Conservation (phyloP, 2,329 filamentous ascomycete species). For the Scopulariopsis brevicaulis region DNA sequence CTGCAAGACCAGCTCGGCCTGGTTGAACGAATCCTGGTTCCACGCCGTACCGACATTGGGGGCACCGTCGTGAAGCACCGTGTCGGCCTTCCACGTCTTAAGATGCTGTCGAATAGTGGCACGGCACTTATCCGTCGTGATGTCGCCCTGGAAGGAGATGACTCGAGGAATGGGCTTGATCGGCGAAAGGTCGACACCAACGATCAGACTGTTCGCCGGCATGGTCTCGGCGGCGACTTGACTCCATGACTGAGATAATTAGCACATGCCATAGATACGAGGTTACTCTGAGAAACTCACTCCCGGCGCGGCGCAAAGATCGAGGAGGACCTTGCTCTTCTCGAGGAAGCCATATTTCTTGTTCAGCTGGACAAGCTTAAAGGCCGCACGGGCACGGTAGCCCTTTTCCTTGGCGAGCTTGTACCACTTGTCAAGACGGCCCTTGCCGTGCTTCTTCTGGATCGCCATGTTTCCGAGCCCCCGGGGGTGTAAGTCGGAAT, state of each 20-base stretch:
- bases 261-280: conserved; percentile 8
- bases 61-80: conserved; percentile 90
- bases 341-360: conserved; percentile 98
- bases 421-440: conserved; percentile 98
- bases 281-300: conserved; percentile 30
- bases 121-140: conserved; percentile 92
- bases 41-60: conserved; percentile 97
- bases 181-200: conserved; percentile 87
- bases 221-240: conserved; percentile 94
- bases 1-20: conserved; percentile 85
- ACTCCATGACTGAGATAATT: conserved; percentile 64
- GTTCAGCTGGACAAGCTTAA: conserved; percentile 96
- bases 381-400: conserved; percentile 88
- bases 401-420: conserved; percentile 97
- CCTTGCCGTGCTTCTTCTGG: conserved; percentile 98
- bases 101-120: conserved; percentile 80
- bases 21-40: conserved; percentile 97
- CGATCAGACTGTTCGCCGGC: conserved; percentile 79
- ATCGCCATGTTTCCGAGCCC: conserved; percentile 60
- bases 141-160: conserved; percentile 95
- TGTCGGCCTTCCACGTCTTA: conserved; percentile 94
- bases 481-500: background rate
- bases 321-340: conserved; percentile 89
- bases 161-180: conserved; percentile 93
- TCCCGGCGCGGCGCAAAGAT: conserved; percentile 94